phyloP scores from a whole-genome alignment of 2,329 filamentous ascomycete species.

The Fusarium piperis region DNA sequence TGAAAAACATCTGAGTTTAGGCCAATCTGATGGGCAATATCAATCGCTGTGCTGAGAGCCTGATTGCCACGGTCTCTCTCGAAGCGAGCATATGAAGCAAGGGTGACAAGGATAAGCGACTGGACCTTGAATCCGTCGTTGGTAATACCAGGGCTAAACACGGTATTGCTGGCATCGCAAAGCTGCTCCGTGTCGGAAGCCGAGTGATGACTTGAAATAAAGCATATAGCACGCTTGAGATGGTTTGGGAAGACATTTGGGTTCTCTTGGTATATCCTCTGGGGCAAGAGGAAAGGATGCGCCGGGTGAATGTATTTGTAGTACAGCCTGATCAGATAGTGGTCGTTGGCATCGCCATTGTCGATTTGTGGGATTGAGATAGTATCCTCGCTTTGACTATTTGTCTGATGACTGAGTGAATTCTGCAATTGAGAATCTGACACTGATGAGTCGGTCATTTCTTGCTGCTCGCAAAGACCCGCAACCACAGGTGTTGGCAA shows the following conservation, averaged over 20 bases:
- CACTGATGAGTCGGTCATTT: not conserved
- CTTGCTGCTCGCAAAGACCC: not conserved
- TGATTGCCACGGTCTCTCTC: not conserved
- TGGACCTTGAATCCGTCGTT: not conserved
- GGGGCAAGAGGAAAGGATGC: not conserved
- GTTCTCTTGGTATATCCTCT: not conserved
- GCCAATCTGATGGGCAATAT: not conserved
- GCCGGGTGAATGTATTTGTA: not conserved
- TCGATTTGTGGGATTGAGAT: not conserved
- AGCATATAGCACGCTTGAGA: not conserved
- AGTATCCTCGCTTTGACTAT: not conserved
- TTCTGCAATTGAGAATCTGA: not conserved
- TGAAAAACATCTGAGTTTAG: not conserved
- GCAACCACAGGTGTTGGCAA: not conserved
- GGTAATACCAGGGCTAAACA: not conserved
- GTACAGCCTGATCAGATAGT: not conserved
- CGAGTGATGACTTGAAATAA: not conserved
- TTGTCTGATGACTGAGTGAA: not conserved
- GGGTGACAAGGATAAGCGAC: not conserved
- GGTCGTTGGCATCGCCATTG: not conserved
- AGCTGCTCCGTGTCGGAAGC: not conserved
- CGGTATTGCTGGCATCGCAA: not conserved
- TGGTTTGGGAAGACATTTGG: not conserved
- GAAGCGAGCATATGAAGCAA: not conserved
- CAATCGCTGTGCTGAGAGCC: not conserved